A percentile compares a stretch with the other conserved stretches of the same genome.
phyloP scores from a whole-genome alignment of 2,329 filamentous ascomycete genomes.

The Xenosphaeropsis pyriputrescens region DNA sequence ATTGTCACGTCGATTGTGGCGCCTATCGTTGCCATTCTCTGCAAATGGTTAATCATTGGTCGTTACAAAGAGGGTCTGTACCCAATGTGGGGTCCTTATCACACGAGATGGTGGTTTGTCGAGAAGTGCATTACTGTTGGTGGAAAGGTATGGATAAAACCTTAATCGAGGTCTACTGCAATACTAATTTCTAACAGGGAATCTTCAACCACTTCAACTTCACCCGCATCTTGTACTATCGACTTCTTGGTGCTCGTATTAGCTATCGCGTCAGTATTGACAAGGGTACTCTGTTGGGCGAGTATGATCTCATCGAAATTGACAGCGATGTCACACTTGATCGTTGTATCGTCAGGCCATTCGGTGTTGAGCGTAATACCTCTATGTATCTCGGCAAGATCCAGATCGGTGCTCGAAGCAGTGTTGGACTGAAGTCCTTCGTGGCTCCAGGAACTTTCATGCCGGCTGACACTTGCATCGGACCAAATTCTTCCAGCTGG shows the following conservation, averaged over 20 bases:
- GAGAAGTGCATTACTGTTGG: conserved; percentile 35
- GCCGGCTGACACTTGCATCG: conserved; percentile 34
- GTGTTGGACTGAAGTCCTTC: conserved; percentile 31
- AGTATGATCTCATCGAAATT: conserved; percentile 41
- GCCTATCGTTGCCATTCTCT: conserved; percentile 30
- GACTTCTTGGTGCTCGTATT: conserved; percentile 35
- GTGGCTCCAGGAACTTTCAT: conserved; percentile 33
- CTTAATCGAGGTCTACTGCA: not conserved
- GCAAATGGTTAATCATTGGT: conserved; percentile 40
- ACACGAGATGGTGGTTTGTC: conserved; percentile 42
- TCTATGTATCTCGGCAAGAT: conserved; percentile 40
- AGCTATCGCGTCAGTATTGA: conserved; percentile 33
- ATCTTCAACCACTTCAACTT: conserved; percentile 25
- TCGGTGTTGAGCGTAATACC: conserved; percentile 39
- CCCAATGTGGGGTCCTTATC: conserved; percentile 44
- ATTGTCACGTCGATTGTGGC: conserved; percentile 22
- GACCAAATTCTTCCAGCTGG: conserved; percentile 42
- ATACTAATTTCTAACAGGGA: conserved; percentile 16
- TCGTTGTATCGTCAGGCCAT: conserved; percentile 32
- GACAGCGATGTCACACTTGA: conserved; percentile 31
- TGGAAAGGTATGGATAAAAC: conserved; percentile 19
- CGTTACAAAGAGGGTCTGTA: conserved; percentile 35
- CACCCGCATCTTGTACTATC: conserved; percentile 28
- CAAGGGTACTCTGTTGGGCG: conserved; percentile 28
- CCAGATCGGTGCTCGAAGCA: conserved; percentile 29